A percentile compares a stretch with the other conserved stretches of the same genome.
phyloP scores from a whole-genome alignment of 176 grass and related monocot species.

The Avena eriantha region DNA sequence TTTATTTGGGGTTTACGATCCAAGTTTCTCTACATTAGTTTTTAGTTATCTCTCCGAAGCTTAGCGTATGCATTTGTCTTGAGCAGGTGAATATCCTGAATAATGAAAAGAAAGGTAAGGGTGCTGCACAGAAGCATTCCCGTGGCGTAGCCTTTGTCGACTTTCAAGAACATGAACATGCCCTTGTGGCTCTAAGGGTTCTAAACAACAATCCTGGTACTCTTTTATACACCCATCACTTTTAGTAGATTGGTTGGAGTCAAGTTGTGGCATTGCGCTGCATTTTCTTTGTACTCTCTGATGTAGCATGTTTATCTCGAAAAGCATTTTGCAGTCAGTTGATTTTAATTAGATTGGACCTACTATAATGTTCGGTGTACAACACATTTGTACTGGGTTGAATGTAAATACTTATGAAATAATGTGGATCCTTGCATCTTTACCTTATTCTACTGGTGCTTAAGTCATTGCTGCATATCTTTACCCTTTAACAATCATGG shows the following conservation, averaged over 20 bases:
- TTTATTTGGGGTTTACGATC: conserved; percentile 43
- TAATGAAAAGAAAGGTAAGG: conserved; percentile 75
- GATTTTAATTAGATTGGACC: not conserved
- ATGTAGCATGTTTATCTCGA: not conserved
- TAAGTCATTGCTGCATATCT: not conserved
- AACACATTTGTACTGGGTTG: not conserved
- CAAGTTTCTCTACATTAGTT: conserved; percentile 12
- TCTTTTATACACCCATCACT: conserved; percentile 13
- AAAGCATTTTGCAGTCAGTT: conserved; percentile 9
- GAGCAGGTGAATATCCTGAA: conserved; percentile 87
- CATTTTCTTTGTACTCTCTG: not conserved
- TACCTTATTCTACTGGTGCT: not conserved
- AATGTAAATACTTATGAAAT: not conserved
- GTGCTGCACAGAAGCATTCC: conserved; percentile 76
- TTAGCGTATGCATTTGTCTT: conserved; percentile 33
- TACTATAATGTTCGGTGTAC: not conserved
- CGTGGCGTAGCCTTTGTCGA: conserved; percentile 92
- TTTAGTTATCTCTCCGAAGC: conserved; percentile 14
- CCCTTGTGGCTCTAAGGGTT: conserved; percentile 91
- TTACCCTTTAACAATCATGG: not conserved
- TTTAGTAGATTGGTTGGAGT: not conserved
- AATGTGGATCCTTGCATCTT: not conserved
- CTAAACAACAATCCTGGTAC: conserved; percentile 99
- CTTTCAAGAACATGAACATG: conserved; percentile 96
- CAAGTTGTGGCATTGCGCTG: conserved; percentile 12